phyloP scores from a whole-genome alignment of 352 stramenopile species.

The Phytophthora parvispora region DNA sequence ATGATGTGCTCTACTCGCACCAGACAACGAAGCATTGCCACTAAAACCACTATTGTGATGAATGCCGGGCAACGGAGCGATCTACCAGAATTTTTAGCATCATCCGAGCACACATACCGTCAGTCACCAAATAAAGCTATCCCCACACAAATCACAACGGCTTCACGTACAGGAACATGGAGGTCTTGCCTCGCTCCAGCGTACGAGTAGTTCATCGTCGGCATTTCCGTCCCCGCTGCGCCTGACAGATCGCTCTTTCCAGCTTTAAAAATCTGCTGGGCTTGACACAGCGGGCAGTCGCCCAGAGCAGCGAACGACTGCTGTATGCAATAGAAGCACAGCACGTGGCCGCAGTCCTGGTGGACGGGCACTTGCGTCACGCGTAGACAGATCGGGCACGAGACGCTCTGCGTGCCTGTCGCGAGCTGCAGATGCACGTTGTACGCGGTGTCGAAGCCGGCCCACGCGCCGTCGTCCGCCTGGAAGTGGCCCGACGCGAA shows the following conservation, averaged over 20 bases:
- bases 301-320: conserved; percentile 51
- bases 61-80: not conserved
- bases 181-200: conserved; percentile 18
- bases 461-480: conserved; percentile 28
- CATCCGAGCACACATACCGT: not conserved
- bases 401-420: conserved; percentile 12
- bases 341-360: conserved; percentile 63
- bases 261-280: conserved; percentile 56
- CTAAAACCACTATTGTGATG: conserved; percentile 6
- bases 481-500: conserved; percentile 18
- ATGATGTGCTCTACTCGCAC: conserved; percentile 18
- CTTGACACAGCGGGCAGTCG: conserved; percentile 58
- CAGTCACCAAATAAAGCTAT: not conserved
- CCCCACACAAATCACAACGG: not conserved
- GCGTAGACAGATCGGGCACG: conserved; percentile 62
- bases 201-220: conserved; percentile 27
- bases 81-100: not conserved
- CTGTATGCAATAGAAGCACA: conserved; percentile 63
- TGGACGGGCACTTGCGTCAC: conserved; percentile 47
- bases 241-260: conserved; percentile 11
- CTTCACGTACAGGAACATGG: conserved; percentile 25
- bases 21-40: conserved; percentile 8
- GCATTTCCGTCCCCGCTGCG: conserved; percentile 16
- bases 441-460: conserved; percentile 28
- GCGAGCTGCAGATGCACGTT: conserved; percentile 46